Evolutionary conservation across 495 filamentous ascomycete species (phyloP), one percentile per base, ranked within the genome.

Genomic region (Lineolata rhizophorae): DNA sequence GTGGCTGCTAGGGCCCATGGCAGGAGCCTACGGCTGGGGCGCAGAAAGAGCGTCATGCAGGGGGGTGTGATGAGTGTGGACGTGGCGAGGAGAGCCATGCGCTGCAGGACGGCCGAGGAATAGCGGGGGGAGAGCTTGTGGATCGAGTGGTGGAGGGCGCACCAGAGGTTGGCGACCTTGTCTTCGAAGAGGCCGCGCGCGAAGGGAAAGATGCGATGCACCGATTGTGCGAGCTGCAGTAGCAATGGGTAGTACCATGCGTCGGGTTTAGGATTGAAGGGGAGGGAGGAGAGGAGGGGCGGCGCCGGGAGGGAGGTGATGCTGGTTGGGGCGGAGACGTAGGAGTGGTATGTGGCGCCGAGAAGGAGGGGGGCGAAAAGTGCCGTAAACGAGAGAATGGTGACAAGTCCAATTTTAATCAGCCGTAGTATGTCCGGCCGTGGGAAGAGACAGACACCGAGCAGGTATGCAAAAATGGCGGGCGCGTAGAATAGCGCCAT

Each of bases 111-210:
- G 3, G 62, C 57, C 9, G 64, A 40, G 6, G 56, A 41, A 26
- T 62, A 57, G 8, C 5, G 5, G 28, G 68, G 56, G 35, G 73
- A 64, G 24, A 94, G 65, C 54, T 95, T 97, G 55, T 91, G 61
- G 29, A 85, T 58, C 1, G 84, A 71, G n/a, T n/a, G n/a, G 51
- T 95, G 85, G 31, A 83, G 57, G 10, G 81, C 72, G 49, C 87
- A 97, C 87, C 87, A 97, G 44, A 92, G 69, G 43, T 97, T 97
- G 38, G 87, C 87, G 20, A 97, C 87, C 51, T 97, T 97, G 57
- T 95, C 87, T 56, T 97, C 87, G 46, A 94, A 97, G 18, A 95
- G 60, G 13, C 87, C 87, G 18, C 87, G 71, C 9, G 82, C 69
- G 43, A 97, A 95, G 4, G 87, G 87, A 44, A 97, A 92, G 22